Percentiles rank a stretch among this genome's conserved stretches.
These are phyloP conservation scores for Austroboletus rostrupii DNA, from an alignment of 1,284 basidiomycete species.

Conservation along the genomic window DNA sequence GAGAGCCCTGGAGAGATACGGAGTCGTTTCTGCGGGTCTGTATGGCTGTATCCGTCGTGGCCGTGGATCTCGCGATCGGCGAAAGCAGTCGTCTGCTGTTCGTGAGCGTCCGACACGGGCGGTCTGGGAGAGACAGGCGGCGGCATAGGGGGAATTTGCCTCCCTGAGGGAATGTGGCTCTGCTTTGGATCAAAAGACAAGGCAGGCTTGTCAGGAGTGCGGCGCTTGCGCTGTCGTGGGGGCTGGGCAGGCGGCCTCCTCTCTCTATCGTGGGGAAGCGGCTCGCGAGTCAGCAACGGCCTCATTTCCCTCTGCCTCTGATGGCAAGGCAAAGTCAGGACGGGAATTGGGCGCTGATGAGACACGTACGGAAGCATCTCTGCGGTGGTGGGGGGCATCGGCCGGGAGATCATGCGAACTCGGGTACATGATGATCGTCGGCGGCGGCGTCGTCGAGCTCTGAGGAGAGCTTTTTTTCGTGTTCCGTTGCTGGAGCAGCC, in stretches of 20 bases:
- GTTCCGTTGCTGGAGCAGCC: slow-evolving; percentile 11
- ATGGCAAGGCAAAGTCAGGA: slow-evolving; percentile 12
- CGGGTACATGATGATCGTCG: slow-evolving; percentile 11
- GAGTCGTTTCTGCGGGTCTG: slow-evolving; percentile 14
- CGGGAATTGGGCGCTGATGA: slow-evolving; percentile 10
- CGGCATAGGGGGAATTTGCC: slow-evolving; percentile 15
- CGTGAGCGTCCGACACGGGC: slow-evolving; percentile 12
- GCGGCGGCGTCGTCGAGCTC: slow-evolving; percentile 1
- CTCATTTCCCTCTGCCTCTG: slow-evolving; percentile 24
- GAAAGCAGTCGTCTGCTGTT: slow-evolving; percentile 4
- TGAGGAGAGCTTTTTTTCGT: slow-evolving; percentile 17
- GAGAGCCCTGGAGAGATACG: slow-evolving; percentile 12
- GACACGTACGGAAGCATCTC: slow-evolving; percentile 21
- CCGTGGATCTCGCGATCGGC: slow-evolving; percentile 8
- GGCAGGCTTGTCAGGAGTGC: slow-evolving; percentile 16
- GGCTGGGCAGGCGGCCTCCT: slow-evolving; percentile 16
- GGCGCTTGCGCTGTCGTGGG: slow-evolving; percentile 25
- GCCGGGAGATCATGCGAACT: slow-evolving; percentile 12
- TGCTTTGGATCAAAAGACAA: slow-evolving; percentile 19
- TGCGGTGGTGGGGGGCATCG: slow-evolving; percentile 15
- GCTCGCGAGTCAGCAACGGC: slow-evolving; percentile 21
- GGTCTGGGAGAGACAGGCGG: slow-evolving; percentile 6
- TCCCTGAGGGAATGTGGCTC: slow-evolving; percentile 20
- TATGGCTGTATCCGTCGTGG: slow-evolving; percentile 6
- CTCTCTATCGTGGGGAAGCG: slow-evolving; percentile 24